phyloP scores from a whole-genome alignment of 1,284 basidiomycete species.

The Boletellus deceptivus region DNA sequence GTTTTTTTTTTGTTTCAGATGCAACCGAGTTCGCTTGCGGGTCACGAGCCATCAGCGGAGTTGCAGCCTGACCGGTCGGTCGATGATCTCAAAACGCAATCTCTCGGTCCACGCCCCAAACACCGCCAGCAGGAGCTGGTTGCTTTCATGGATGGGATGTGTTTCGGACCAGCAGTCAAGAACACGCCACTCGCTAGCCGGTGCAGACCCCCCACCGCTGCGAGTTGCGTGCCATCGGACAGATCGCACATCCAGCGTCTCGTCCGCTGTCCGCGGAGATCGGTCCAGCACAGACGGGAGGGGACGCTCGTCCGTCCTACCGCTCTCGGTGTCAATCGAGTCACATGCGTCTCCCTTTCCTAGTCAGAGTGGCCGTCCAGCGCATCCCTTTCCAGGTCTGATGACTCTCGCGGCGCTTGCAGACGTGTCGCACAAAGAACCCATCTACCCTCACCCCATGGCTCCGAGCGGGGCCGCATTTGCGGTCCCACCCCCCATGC shows the following conservation, averaged over 20 bases:
- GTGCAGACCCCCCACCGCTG: too few relatives aligned
- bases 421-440: conserved; percentile 5
- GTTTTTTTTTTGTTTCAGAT: conserved; percentile 14
- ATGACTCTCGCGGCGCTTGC: conserved; percentile 14
- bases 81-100: conserved; percentile 1
- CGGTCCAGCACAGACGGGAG: not conserved
- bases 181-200: too few relatives aligned
- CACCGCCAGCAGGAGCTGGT: not conserved
- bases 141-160: not conserved
- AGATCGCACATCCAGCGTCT: too few relatives aligned
- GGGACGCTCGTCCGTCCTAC: not conserved
- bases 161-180: not conserved
- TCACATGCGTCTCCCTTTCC: not conserved
- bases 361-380: too few relatives aligned
- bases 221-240: too few relatives aligned
- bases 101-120: conserved; percentile 4
- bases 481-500: conserved; percentile 5
- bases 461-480: conserved; percentile 17
- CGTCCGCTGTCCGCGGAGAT: conserved; percentile 15
- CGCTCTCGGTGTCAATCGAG: not conserved
- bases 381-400: not conserved
- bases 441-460: not conserved
- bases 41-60: conserved; percentile 3
- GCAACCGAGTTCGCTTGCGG: conserved; percentile 3
- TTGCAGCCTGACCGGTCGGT: not conserved